Percentiles rank a stretch among this genome's conserved stretches.
phyloP scores from a whole-genome alignment of 345 rosid species.

The Brassica juncea region DNA sequence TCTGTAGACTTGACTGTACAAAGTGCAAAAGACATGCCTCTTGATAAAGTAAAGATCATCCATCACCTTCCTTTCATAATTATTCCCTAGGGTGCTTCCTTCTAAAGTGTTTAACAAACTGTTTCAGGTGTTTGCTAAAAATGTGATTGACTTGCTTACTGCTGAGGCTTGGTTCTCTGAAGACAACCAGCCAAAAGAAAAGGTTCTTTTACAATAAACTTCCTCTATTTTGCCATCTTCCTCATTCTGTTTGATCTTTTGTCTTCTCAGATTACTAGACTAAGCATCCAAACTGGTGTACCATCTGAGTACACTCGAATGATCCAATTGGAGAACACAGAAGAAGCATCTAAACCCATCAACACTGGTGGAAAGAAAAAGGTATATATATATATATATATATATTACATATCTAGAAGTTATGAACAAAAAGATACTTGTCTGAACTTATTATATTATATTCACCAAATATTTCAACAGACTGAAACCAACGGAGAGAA shows the following conservation, averaged over 20 bases:
- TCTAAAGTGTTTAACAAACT: background rate
- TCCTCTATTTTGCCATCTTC: background rate
- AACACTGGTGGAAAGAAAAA: conserved; percentile 42
- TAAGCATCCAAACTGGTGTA: conserved; percentile 63
- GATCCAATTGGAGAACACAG: conserved; percentile 55
- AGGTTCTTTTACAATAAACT: conserved; percentile 51
- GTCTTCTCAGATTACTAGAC: conserved; percentile 56
- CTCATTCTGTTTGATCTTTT: conserved; percentile 1
- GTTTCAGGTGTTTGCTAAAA: conserved; percentile 64
- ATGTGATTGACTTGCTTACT: conserved; percentile 74
- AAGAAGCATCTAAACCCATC: conserved; percentile 42
- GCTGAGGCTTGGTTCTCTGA: conserved; percentile 88
- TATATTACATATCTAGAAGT: conserved; percentile 1
- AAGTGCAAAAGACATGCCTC: conserved; percentile 56
- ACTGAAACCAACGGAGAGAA: conserved; percentile 40
- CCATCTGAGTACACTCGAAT: conserved; percentile 74
- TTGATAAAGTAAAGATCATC: conserved; percentile 53
- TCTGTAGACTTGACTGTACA: conserved; percentile 57
- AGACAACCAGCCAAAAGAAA: conserved; percentile 63
- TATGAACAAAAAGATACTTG: background rate
- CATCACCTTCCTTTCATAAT: conserved; percentile 7
- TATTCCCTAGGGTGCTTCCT: conserved; percentile 1
- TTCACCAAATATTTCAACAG: conserved; percentile 41
- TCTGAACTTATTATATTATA: background rate
- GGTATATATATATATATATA: conserved; percentile 37